phyloP scores from a whole-genome alignment of 805 yeast species.

The Cyberlindnera japonica region DNA sequence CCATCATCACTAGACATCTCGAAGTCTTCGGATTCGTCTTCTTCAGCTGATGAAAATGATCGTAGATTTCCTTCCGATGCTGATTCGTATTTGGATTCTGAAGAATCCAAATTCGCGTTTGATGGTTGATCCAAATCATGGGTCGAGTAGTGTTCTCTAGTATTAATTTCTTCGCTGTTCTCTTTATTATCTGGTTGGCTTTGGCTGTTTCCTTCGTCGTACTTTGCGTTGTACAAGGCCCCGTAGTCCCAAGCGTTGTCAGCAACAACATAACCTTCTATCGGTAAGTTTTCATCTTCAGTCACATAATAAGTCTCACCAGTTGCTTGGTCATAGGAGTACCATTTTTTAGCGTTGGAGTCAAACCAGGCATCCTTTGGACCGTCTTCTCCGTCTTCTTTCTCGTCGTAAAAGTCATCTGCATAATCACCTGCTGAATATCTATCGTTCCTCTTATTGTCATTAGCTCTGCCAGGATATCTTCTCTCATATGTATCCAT shows the following conservation, averaged over 20 bases:
- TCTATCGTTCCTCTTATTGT: background rate
- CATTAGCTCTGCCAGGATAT: conserved; percentile 6
- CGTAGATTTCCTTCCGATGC: background rate
- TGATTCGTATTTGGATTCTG: background rate
- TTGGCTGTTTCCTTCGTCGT: background rate
- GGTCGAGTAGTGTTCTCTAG: no score
- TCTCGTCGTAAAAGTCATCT: conserved; percentile 11
- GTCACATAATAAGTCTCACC: conserved; percentile 5
- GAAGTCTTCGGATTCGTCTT: background rate
- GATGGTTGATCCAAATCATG: no score
- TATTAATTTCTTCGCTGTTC: no score
- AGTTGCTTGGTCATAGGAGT: conserved; percentile 1
- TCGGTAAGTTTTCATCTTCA: conserved; percentile 6
- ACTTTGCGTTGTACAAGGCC: background rate
- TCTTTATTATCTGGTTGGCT: no score
- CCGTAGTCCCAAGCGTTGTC: background rate
- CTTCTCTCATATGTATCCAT: conserved; percentile 1
- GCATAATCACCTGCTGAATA: conserved; percentile 7
- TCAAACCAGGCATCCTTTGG: conserved; percentile 9
- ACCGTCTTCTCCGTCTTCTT: background rate
- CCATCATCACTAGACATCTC: conserved; percentile 4
- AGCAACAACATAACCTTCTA: background rate
- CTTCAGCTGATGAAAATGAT: background rate
- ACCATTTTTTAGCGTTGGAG: conserved; percentile 7
- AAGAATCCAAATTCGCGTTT: background rate